Percentiles rank a stretch among this genome's conserved stretches.
Evolutionary conservation across 768 basidiomycete genomes (phyloP).

Genomic region (Multifurca ochricompacta): DNA sequence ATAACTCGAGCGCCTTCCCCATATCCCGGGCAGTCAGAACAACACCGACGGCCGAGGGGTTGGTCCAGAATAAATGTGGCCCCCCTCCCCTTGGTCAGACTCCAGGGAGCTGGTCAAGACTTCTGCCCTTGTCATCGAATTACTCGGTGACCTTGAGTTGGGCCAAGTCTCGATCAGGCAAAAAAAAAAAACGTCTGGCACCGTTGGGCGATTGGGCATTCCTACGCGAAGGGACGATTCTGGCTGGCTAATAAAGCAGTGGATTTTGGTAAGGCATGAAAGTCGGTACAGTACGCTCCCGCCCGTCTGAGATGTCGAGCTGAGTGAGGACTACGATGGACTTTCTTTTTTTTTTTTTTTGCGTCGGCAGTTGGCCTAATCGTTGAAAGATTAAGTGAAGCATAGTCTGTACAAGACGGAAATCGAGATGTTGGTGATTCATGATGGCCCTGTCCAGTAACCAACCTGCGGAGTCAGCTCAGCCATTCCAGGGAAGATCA

Average conservation of each 20-base stretch:
- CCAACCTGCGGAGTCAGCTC: too few species aligned
- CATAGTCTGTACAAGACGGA: too few species aligned
- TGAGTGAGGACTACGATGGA: not conserved
- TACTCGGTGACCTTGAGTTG: not conserved
- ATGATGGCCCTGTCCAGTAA: too few species aligned
- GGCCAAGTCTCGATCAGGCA: not conserved
- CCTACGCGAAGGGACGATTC: too few species aligned
- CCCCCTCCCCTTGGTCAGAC: not conserved
- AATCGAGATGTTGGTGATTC: not conserved
- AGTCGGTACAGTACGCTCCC: not conserved
- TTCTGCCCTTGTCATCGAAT: not conserved
- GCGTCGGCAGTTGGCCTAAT: too few species aligned
- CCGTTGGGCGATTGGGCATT: too few species aligned
- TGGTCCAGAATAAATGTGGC: not conserved
- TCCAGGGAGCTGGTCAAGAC: not conserved
- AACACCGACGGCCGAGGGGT: not conserved
- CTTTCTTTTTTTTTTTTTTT: not conserved
- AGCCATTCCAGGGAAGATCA: too few species aligned
- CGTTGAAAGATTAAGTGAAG: too few species aligned
- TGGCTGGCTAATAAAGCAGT: too few species aligned
- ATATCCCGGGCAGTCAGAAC: not conserved
- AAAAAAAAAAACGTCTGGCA: too few species aligned
- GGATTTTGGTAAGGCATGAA: not conserved
- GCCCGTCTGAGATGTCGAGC: not conserved
- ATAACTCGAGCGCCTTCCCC: too few species aligned